A percentile compares a stretch with the other conserved stretches of the same genome.
phyloP scores from a whole-genome alignment of 305 asterid genomes.

The Stenogyne calaminthoides region DNA sequence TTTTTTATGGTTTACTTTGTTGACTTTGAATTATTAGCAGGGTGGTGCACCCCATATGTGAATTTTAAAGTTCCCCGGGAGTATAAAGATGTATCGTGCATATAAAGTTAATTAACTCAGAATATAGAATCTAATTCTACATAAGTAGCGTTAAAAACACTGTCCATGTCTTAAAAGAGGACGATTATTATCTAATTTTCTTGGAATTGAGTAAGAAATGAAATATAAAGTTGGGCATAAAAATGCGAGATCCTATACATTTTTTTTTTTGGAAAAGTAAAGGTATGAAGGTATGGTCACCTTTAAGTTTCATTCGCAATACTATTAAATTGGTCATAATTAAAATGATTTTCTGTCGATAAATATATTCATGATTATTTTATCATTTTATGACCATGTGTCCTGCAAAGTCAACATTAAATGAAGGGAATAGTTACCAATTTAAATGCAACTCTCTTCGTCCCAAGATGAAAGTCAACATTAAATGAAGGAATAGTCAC shows the following conservation, averaged over 20 bases:
- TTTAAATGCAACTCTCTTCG: no score
- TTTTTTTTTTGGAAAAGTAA: not conserved
- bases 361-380: not conserved
- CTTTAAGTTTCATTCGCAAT: not conserved
- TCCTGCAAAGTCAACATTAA: not conserved
- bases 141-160: constrained; percentile 3
- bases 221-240: not conserved
- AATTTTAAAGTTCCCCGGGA: not conserved
- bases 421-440: not conserved
- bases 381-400: not conserved
- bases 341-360: not conserved
- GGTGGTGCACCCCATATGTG: not conserved
- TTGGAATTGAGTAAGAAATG: not conserved
- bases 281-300: not conserved
- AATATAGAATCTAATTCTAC: constrained; percentile 12
- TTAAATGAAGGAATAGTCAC: no score
- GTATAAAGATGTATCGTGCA: not conserved
- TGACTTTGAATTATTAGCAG: constrained; percentile 18
- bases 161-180: not conserved
- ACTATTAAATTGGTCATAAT: not conserved
- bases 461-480: no score
- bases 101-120: not conserved
- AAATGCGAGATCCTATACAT: not conserved
- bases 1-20: constrained; percentile 5
- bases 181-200: not conserved